Percentiles rank a stretch among this genome's conserved stretches.
These are phyloP conservation scores for Tephrocybe sp. DNA, from an alignment of 768 basidiomycete genomes.

Conservation along the genomic window DNA sequence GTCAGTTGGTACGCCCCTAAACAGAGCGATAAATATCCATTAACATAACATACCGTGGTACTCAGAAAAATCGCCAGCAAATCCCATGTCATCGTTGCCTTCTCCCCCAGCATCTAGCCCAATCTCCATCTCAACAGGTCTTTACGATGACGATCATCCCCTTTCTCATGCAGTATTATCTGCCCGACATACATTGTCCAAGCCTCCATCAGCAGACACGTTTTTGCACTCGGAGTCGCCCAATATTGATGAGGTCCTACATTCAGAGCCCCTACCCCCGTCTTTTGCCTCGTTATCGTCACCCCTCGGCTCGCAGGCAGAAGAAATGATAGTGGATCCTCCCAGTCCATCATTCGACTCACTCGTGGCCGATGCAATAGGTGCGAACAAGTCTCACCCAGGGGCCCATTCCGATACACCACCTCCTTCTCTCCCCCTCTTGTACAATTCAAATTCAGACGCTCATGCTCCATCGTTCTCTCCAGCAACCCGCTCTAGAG, in stretches of 20 bases:
- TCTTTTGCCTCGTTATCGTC: slow-evolving; percentile 29
- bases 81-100: slow-evolving; percentile 27
- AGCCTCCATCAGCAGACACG: too few species aligned
- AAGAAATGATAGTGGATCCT: slow-evolving; percentile 10
- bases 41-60: too few species aligned
- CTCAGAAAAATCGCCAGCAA: slow-evolving; percentile 1
- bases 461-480: slow-evolving; percentile 23
- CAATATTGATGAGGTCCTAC: not conserved
- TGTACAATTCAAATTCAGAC: slow-evolving; percentile 5
- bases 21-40: too few species aligned
- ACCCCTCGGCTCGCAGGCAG: slow-evolving; percentile 14
- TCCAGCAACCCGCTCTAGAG: not conserved
- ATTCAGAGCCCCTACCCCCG: slow-evolving; percentile 9
- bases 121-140: slow-evolving; percentile 12
- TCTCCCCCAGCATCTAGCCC: slow-evolving; percentile 34
- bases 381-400: slow-evolving; percentile 1
- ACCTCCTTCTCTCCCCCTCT: slow-evolving; percentile 3
- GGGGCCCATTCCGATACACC: not conserved
- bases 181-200: not conserved
- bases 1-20: slow-evolving; percentile 8
- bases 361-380: slow-evolving; percentile 14
- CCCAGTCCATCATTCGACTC: slow-evolving; percentile 19
- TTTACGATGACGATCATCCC: slow-evolving; percentile 1
- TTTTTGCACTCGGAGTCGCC: too few species aligned
- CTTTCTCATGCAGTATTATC: not conserved